Base-by-base conservation (phyloP, 179 eudicot genomes). In the Beta lomatogona region DNA sequence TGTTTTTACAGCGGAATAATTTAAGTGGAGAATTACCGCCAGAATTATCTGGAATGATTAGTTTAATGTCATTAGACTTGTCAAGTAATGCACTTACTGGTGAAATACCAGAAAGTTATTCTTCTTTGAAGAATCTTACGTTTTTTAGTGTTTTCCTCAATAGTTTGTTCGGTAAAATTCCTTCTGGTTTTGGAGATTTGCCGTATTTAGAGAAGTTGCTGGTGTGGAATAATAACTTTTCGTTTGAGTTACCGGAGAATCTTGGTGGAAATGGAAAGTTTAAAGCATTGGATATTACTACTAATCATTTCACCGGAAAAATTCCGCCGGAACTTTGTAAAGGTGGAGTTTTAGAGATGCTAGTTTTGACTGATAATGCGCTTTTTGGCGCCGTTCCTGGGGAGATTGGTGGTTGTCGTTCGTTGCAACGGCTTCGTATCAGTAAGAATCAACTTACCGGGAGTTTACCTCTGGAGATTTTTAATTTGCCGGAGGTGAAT, bases 151-250 rank as follows among this genome's bases (percentile, higher is more conserved):
- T 97, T 4, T 94, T 93, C 44, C 71, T 60, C 6, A 97, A 97
- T 74, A 79, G 89, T 11, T 80, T 97, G 16, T 78, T 76, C 25
- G 99, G 98, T 0, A 89, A 77, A 0, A 76, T 94, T 44, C 98
- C 99, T 1, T 53, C 86, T 7, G 88, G 80, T 65, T 78, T 97
- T 2, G 97, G 92, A 5, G 92, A 92, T 28, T 86, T 90, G 1
- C 97, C 97, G 5, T 84, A 91, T 50, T 89, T 97, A 7, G 94
- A 93, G 79, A 90, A 88, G 0, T 76, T 97, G 4, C 89, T 88
- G 61, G 73, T 92, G 0, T 97, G 97, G 97, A 85, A 52, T 12
- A 97, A 97, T 70, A 94, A 97, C 66, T 91, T 97, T 83, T 88
- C 98, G 0, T 71, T 82, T 0, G 86, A 82, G 25, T 60, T 97